Base-by-base conservation (phyloP, 1,139 yeast species). In the Yamadazyma oceani region DNA sequence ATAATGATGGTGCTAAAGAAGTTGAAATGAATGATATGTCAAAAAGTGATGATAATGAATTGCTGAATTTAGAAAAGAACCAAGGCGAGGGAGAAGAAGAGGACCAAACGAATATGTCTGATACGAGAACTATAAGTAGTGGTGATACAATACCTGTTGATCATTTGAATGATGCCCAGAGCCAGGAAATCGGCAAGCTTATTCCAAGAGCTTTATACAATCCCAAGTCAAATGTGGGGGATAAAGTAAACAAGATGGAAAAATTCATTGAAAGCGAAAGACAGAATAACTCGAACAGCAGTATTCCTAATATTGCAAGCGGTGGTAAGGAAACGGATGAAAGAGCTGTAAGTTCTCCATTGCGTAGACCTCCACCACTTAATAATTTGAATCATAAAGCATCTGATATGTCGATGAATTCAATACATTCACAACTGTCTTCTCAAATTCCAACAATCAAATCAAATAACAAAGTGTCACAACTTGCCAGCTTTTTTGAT, bases 401-500 rank as follows among this genome's bases (percentile, higher is more conserved):
- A 4, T 47, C 57, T 7, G 55, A 51, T 16, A 19, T 41, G 7
- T 47, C 57, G 3, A 21, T 45, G 3, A 30, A 17, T 8, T 38
- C 49, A 5, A 17, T n/a, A 2, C 37, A 31, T 15, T 39, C 41
- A 19, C 17, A 14, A 25, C 25, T 21, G 12, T 17, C 40, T 14
- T 15, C 26, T 23, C 14, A 31, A 11, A 23, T 16, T 17, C 30
- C 30, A 17, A 26, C 11, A 3, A 19, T 29, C 43, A 37, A 21
- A 40, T 57, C 2, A 58, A 51, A 27, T 63, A 19, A 54, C 37
- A 66, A 66, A 39, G 94, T 85, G 1, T 73, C 77, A 38, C 81
- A 81, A 47, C 58, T 85, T 39, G 84, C 90, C 0, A 78, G 69
- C 43, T 80, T 78, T 49, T 85, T 84, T 60, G 86, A 85, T 53